These are phyloP conservation scores for Silene latifolia DNA, from an alignment of 148 eudicot genomes.

Conservation along the genomic window DNA sequence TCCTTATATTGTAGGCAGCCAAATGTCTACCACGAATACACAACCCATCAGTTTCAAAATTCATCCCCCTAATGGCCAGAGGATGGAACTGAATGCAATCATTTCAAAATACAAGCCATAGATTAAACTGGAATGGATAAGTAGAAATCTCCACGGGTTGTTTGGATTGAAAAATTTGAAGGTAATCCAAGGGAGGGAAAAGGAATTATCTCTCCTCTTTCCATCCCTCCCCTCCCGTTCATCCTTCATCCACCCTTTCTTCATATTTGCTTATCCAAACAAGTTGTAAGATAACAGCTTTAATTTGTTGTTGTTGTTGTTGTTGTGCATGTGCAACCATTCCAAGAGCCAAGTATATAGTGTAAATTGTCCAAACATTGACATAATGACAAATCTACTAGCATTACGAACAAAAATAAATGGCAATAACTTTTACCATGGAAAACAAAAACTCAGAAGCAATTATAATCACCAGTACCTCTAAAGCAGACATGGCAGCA, in stretches of 20 bases:
- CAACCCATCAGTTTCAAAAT: background rate
- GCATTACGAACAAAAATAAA: background rate
- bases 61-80: background rate
- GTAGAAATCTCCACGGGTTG: background rate
- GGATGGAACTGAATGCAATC: too few relatives aligned
- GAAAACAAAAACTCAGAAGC: constrained; percentile 7
- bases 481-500: constrained; percentile 98
- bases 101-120: too few relatives aligned
- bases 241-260: background rate
- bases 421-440: background rate
- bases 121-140: background rate
- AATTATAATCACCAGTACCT: constrained; percentile 45
- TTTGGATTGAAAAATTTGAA: background rate
- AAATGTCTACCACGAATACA: background rate
- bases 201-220: background rate
- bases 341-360: background rate
- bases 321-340: background rate
- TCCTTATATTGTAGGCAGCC: background rate
- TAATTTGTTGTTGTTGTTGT: background rate
- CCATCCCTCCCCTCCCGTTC: background rate
- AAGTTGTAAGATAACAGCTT: background rate
- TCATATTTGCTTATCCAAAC: background rate
- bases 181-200: too few relatives aligned
- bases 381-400: background rate
- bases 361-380: background rate